Evolutionary conservation across 495 filamentous ascomycete species (phyloP).

Genomic region (Hypoxylon rickii): DNA sequence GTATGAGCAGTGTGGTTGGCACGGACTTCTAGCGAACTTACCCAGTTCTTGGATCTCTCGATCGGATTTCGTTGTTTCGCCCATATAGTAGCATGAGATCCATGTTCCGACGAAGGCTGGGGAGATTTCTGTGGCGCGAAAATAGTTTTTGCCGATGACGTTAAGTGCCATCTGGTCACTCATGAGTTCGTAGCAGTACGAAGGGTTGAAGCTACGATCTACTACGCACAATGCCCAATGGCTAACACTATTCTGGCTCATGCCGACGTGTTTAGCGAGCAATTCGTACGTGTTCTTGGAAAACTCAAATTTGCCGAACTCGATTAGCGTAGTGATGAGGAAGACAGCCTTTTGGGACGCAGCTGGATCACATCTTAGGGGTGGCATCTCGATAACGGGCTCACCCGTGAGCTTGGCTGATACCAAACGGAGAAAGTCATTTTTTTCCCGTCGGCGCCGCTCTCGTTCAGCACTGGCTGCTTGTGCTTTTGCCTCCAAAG

Average conservation of each 20-base stretch:
- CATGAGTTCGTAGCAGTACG: conserved; percentile 35
- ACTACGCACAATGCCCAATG: conserved; percentile 34
- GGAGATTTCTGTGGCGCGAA: conserved; percentile 27
- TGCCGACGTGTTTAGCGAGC: conserved; percentile 32
- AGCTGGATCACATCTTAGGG: conserved; percentile 18
- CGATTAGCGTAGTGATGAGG: conserved; percentile 31
- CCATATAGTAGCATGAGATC: conserved; percentile 32
- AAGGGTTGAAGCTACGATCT: conserved; percentile 26
- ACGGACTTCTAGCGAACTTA: conserved; percentile 6
- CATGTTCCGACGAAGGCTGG: conserved; percentile 24
- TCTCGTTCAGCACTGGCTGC: conserved; percentile 8
- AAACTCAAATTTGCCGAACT: conserved; percentile 29
- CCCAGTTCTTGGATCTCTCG: conserved; percentile 30
- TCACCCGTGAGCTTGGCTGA: conserved; percentile 26
- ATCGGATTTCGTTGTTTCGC: conserved; percentile 34
- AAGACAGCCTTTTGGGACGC: conserved; percentile 25
- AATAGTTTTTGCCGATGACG: conserved; percentile 26
- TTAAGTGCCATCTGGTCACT: conserved; percentile 33
- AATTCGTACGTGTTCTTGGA: conserved; percentile 26
- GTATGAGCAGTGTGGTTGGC: conserved; percentile 6
- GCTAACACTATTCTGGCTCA: conserved; percentile 33
- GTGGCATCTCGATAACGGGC: conserved; percentile 23
- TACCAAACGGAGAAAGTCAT: conserved; percentile 23
- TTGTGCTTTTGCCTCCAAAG: conserved; percentile 2
- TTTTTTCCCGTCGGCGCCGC: conserved; percentile 19